A percentile compares a stretch with the other conserved stretches of the same genome.
These are phyloP conservation scores for Trifolium fragiferum DNA, from an alignment of 306 rosid species.

Conservation along the genomic window DNA sequence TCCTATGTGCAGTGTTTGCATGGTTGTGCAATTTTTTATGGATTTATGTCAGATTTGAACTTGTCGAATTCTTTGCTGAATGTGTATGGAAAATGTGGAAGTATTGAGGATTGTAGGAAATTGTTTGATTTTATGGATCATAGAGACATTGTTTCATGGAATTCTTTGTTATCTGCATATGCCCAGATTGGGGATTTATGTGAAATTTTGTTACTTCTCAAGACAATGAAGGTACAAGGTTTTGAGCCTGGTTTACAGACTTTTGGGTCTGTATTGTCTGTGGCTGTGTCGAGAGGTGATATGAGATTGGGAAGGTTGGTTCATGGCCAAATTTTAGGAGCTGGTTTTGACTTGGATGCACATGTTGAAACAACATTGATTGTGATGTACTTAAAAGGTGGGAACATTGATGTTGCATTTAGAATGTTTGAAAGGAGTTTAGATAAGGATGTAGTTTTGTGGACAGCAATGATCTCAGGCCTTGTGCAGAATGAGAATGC, in stretches of 20 bases:
- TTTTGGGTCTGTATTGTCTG: constrained; percentile 56
- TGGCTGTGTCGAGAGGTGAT: constrained; percentile 52
- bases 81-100: constrained; percentile 68
- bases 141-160: constrained; percentile 72
- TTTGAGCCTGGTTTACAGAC: constrained; percentile 60
- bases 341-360: constrained; percentile 61
- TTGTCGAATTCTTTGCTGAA: constrained; percentile 65
- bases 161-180: constrained; percentile 63
- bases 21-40: constrained; percentile 61
- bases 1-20: constrained; percentile 62
- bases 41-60: constrained; percentile 59
- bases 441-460: constrained; percentile 63
- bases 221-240: constrained; percentile 55
- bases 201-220: constrained; percentile 50
- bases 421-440: constrained; percentile 53
- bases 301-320: constrained; percentile 62
- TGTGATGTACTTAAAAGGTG: constrained; percentile 65
- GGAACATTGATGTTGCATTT: constrained; percentile 57
- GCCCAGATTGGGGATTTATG: constrained; percentile 56
- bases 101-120: constrained; percentile 57
- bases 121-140: constrained; percentile 60
- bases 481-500: constrained; percentile 65
- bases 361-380: constrained; percentile 61
- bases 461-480: constrained; percentile 92
- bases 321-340: constrained; percentile 70